Evolutionary conservation across 768 basidiomycete species (phyloP).

Genomic region (Russula ochroleuca): DNA sequence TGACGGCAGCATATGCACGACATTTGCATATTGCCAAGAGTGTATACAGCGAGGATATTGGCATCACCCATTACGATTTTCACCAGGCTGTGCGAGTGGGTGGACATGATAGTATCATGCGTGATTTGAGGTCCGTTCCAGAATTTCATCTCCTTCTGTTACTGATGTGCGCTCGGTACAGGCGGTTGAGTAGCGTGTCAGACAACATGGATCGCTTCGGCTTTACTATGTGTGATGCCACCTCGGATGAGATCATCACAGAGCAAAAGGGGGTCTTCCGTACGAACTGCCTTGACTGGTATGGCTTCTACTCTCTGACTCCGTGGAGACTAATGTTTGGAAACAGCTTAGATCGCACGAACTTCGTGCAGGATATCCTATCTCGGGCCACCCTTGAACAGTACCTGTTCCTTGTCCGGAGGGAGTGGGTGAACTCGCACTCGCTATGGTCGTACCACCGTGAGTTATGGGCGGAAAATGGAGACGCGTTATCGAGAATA

Average conservation of each 20-base stretch:
- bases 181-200: slow-evolving; percentile 54
- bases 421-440: slow-evolving; percentile 66
- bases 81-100: slow-evolving; percentile 74
- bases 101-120: slow-evolving; percentile 83
- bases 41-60: slow-evolving; percentile 61
- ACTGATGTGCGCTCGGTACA: slow-evolving; percentile 31
- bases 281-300: slow-evolving; percentile 96
- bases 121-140: slow-evolving; percentile 58
- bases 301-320: slow-evolving; percentile 3
- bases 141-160: neutral
- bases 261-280: slow-evolving; percentile 89
- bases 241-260: slow-evolving; percentile 67
- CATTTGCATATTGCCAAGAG: slow-evolving; percentile 67
- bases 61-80: slow-evolving; percentile 91
- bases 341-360: slow-evolving; percentile 87
- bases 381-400: slow-evolving; percentile 77
- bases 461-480: slow-evolving; percentile 96
- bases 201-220: slow-evolving; percentile 75
- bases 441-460: slow-evolving; percentile 83
- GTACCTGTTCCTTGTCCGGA: slow-evolving; percentile 73
- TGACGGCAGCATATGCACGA: slow-evolving; percentile 77
- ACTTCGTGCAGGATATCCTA: slow-evolving; percentile 94
- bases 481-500: slow-evolving; percentile 86
- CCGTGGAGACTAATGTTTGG: neutral
- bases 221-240: slow-evolving; percentile 75